phyloP scores from a whole-genome alignment of 129 eudicot genomes.

The Centella asiatica region DNA sequence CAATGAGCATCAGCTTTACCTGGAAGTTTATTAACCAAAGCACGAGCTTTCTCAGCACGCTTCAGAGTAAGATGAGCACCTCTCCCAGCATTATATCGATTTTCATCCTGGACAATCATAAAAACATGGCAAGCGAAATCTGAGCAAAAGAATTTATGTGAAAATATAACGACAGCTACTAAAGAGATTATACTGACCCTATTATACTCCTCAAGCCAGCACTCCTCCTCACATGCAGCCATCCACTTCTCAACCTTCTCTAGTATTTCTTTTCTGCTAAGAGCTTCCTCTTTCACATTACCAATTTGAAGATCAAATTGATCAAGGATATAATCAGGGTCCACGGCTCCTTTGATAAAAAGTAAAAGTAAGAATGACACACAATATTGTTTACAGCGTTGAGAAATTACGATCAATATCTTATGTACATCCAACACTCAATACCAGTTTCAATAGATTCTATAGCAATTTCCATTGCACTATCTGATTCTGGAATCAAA shows the following conservation, averaged over 20 bases:
- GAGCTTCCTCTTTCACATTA: constrained; percentile 80
- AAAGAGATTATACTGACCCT: constrained; percentile 30
- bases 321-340: constrained; percentile 76
- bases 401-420: constrained; percentile 5
- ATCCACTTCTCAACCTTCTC: constrained; percentile 86
- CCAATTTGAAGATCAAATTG: constrained; percentile 76
- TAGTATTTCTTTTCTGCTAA: constrained; percentile 83
- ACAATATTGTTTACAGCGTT: constrained; percentile 11
- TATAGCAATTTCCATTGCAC: constrained; percentile 33
- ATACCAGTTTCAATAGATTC: constrained; percentile 58
- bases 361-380: neutral
- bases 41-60: constrained; percentile 97
- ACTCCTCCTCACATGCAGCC: constrained; percentile 86
- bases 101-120: constrained; percentile 76
- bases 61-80: constrained; percentile 91
- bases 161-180: constrained; percentile 2
- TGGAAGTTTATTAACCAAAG: constrained; percentile 83
- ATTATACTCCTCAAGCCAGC: constrained; percentile 94
- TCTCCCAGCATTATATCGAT: constrained; percentile 88
- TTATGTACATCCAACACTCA: constrained; percentile 2
- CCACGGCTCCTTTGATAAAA: constrained; percentile 57
- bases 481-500: constrained; percentile 55
- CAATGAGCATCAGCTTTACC: constrained; percentile 29
- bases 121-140: neutral
- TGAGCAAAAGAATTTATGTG: neutral